phyloP scores from a whole-genome alignment of 2,329 filamentous ascomycete genomes.

The Fusarium sp. region DNA sequence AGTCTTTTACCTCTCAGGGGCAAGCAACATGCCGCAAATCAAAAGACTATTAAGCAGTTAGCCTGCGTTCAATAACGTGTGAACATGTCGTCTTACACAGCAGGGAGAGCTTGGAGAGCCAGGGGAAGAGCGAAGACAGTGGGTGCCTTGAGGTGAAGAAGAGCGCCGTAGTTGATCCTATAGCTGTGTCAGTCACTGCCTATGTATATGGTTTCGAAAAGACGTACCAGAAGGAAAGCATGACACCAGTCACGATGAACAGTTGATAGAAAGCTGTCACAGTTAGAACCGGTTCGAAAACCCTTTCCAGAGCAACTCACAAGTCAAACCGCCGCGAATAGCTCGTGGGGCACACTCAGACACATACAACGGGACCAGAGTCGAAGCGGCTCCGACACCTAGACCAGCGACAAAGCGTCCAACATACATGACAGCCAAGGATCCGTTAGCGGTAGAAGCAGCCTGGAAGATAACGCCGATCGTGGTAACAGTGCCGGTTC shows the following conservation, averaged over 20 bases:
- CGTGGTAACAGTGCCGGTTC: conserved; percentile 66
- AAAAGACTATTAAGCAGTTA: conserved; percentile 53
- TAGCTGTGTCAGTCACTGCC: conserved; percentile 46
- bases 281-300: neutral
- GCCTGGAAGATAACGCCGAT: conserved; percentile 74
- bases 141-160: conserved; percentile 58
- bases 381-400: conserved; percentile 62
- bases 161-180: conserved; percentile 66
- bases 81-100: conserved; percentile 51
- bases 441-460: conserved; percentile 62
- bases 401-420: conserved; percentile 66
- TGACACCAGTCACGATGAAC: conserved; percentile 58
- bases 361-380: conserved; percentile 56
- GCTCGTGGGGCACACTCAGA: conserved; percentile 62
- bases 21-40: conserved; percentile 69
- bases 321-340: conserved; percentile 61
- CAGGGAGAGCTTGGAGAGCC: conserved; percentile 72
- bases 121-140: conserved; percentile 71
- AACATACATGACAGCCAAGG: conserved; percentile 71
- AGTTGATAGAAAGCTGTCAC: conserved; percentile 58
- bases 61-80: neutral
- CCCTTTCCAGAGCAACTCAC: conserved; percentile 35
- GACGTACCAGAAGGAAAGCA: conserved; percentile 55
- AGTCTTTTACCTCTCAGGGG: conserved; percentile 56
- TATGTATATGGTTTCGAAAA: conserved; percentile 5